Evolutionary conservation across 345 rosid genomes (phyloP).

Genomic region (Gynandropsis gynandra): DNA sequence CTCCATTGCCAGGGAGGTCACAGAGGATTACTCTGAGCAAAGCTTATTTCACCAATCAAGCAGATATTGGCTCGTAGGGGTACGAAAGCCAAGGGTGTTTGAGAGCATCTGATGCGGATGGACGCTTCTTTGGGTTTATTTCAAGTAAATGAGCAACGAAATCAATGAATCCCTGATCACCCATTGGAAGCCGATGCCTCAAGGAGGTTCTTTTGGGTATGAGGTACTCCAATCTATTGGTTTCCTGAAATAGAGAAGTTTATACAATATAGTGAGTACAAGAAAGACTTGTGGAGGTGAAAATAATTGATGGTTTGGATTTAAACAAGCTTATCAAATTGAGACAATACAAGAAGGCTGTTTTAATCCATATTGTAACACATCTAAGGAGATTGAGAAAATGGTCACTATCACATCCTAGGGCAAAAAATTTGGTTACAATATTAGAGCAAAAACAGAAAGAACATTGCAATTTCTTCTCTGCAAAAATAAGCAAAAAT

Average conservation of each 20-base stretch:
- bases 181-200: conserved; percentile 95
- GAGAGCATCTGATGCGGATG: conserved; percentile 84
- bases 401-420: too few species aligned
- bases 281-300: too few species aligned
- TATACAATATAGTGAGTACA: background rate
- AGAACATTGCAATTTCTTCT: too few species aligned
- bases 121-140: conserved; percentile 93
- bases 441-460: too few species aligned
- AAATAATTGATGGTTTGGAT: too few species aligned
- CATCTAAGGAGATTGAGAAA: too few species aligned
- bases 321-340: too few species aligned
- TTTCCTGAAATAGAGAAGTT: conserved; percentile 48
- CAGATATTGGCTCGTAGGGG: conserved; percentile 96
- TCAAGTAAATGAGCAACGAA: conserved; percentile 91
- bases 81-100: conserved; percentile 96
- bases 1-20: too few species aligned
- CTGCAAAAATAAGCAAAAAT: too few species aligned
- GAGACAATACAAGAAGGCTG: too few species aligned
- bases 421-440: too few species aligned
- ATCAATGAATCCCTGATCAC: conserved; percentile 95
- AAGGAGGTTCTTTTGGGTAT: conserved; percentile 91
- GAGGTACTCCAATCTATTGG: conserved; percentile 74
- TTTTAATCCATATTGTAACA: too few species aligned
- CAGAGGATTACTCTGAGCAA: background rate
- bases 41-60: conserved; percentile 30